Conservation (phyloP, 495 filamentous ascomycete genomes). For the Thermothielavioides terrestris region DNA sequence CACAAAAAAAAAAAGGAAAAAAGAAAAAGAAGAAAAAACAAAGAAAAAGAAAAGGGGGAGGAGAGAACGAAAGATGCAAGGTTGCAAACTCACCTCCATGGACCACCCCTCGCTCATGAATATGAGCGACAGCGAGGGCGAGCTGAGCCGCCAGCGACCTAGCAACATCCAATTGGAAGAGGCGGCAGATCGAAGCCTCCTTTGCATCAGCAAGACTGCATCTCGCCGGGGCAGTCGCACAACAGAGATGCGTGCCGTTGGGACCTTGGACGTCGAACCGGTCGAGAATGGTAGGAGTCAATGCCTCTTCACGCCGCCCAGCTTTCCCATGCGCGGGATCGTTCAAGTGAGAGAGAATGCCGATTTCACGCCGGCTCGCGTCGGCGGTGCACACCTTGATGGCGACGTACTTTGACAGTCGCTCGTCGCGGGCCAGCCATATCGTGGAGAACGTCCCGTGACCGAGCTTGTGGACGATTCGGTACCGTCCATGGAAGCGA, state of each 20-base stretch:
- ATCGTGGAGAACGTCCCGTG: constrained; percentile 37
- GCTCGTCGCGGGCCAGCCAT: constrained; percentile 35
- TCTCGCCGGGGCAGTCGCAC: constrained; percentile 24
- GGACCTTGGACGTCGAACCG: constrained; percentile 34
- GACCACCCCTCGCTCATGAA: constrained; percentile 29
- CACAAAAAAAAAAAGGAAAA: background rate
- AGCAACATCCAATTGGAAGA: constrained; percentile 36
- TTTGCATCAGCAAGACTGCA: constrained; percentile 27
- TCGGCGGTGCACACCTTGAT: constrained; percentile 22
- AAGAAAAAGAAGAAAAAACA: background rate
- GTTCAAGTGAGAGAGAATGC: constrained; percentile 5
- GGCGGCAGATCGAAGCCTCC: constrained; percentile 22
- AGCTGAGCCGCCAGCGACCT: constrained; percentile 36
- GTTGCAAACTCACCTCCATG: constrained; percentile 21
- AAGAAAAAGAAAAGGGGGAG: background rate
- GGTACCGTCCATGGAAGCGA: constrained; percentile 26
- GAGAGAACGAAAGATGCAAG: background rate
- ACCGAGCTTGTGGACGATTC: constrained; percentile 36
- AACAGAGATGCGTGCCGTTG: constrained; percentile 38
- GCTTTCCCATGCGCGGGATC: background rate
- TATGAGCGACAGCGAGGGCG: constrained; percentile 24
- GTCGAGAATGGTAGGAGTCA: constrained; percentile 32
- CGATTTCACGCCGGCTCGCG: constrained; percentile 1
- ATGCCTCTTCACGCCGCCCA: background rate
- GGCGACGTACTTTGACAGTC: constrained; percentile 16